These are phyloP conservation scores for Pythium chondricola DNA, from an alignment of 352 stramenopile species.

Conservation along the genomic window DNA sequence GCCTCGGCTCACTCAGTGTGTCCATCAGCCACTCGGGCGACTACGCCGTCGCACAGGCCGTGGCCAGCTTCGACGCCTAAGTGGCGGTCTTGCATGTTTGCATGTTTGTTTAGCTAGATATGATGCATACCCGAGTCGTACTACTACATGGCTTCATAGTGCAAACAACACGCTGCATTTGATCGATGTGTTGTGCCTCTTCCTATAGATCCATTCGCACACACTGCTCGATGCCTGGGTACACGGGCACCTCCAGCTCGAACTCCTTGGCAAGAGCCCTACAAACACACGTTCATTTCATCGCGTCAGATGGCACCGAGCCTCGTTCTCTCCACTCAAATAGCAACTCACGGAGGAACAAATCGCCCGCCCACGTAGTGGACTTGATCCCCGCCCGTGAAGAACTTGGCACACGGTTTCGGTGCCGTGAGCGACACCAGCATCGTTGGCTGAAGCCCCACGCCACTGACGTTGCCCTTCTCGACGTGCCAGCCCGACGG, in stretches of 20 bases:
- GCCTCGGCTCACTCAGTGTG: constrained; percentile 70
- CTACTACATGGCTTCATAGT: constrained; percentile 1
- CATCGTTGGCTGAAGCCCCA: constrained; percentile 88
- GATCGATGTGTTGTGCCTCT: background rate
- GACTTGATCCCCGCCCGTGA: constrained; percentile 60
- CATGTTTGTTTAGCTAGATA: background rate
- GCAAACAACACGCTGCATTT: constrained; percentile 4
- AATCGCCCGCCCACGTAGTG: constrained; percentile 97
- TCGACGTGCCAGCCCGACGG: constrained; percentile 98
- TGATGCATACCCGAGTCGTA: background rate
- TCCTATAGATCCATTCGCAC: constrained; percentile 32
- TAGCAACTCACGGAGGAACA: constrained; percentile 78
- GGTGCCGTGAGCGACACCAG: constrained; percentile 96
- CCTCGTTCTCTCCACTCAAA: background rate
- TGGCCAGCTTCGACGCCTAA: constrained; percentile 56
- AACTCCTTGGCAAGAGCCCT: constrained; percentile 59
- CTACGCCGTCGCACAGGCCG: constrained; percentile 80
- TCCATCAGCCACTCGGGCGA: constrained; percentile 88
- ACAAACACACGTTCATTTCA: background rate
- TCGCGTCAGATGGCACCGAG: too few species aligned
- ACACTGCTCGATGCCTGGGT: constrained; percentile 54
- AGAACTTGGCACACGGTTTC: constrained; percentile 91
- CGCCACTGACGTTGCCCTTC: constrained; percentile 62
- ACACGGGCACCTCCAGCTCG: constrained; percentile 52
- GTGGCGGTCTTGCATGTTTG: constrained; percentile 1